A percentile compares a stretch with the other conserved stretches of the same genome.
Evolutionary conservation across 2,329 filamentous ascomycete genomes (phyloP).

Genomic region (Aspergillus brunneoviolaceus): DNA sequence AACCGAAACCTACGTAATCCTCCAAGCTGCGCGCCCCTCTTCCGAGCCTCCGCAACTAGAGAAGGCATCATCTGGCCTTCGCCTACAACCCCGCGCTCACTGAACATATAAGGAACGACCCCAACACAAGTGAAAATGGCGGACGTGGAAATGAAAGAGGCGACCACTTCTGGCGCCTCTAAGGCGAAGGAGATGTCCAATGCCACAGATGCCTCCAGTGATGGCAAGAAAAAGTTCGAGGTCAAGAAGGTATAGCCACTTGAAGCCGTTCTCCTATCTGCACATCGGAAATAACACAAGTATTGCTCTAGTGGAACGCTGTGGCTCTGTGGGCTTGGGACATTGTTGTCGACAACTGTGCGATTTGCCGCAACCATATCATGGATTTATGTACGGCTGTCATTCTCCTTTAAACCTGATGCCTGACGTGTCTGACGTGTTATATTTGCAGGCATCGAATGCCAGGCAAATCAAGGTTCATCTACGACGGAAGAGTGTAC

Average conservation of each 20-base stretch:
- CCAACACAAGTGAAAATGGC: slow-evolving; percentile 62
- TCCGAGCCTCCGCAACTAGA: not conserved
- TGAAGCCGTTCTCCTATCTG: not conserved
- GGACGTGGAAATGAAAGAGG: slow-evolving; percentile 96
- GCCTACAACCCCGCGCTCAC: not conserved
- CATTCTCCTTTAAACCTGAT: slow-evolving; percentile 13
- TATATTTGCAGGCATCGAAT: slow-evolving; percentile 75
- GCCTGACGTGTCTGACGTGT: slow-evolving; percentile 19
- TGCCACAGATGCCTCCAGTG: slow-evolving; percentile 50
- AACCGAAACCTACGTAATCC: slow-evolving; percentile 20
- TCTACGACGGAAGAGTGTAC: slow-evolving; percentile 98
- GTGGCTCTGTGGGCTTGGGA: slow-evolving; percentile 99
- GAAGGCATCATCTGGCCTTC: not conserved
- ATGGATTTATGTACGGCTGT: slow-evolving; percentile 84
- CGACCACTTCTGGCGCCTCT: slow-evolving; percentile 53
- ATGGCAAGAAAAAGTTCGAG: slow-evolving; percentile 92
- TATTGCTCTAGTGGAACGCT: slow-evolving; percentile 78
- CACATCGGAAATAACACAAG: slow-evolving; percentile 1
- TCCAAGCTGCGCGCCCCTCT: slow-evolving; percentile 13
- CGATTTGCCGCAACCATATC: slow-evolving; percentile 98
- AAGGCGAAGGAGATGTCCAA: slow-evolving; percentile 60
- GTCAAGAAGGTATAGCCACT: slow-evolving; percentile 80
- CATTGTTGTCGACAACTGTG: slow-evolving; percentile 98
- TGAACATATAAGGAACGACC: not conserved
- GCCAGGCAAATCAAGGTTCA: slow-evolving; percentile 96